These are phyloP conservation scores for Boletus subparvulus DNA, from an alignment of 768 basidiomycete species.

Conservation along the genomic window DNA sequence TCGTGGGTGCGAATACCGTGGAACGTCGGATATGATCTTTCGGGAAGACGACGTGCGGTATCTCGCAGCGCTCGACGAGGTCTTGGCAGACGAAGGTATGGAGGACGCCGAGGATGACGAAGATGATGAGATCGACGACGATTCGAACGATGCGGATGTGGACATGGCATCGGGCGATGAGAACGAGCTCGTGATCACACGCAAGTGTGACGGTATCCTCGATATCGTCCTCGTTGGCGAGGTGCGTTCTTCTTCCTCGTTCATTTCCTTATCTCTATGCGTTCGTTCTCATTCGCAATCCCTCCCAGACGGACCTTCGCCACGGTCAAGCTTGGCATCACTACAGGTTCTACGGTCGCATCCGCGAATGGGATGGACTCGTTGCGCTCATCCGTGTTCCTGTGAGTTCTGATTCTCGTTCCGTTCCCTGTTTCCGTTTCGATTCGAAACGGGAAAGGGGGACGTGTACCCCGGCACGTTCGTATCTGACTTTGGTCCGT, in stretches of 20 bases:
- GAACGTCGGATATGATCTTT: conserved; percentile 29
- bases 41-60: conserved; percentile 26
- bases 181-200: conserved; percentile 23
- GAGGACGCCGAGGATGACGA: conserved; percentile 30
- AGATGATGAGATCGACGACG: conserved; percentile 30
- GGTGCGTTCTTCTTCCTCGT: conserved; percentile 33
- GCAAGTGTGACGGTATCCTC: conserved; percentile 51
- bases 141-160: conserved; percentile 22
- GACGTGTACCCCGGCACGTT: neutral
- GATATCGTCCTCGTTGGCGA: conserved; percentile 65
- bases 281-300: neutral
- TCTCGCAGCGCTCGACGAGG: conserved; percentile 18
- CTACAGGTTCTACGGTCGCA: conserved; percentile 51
- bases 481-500: conserved; percentile 7
- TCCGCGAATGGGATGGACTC: conserved; percentile 60
- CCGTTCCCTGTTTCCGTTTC: neutral
- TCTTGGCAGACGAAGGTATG: conserved; percentile 9
- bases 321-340: conserved; percentile 50
- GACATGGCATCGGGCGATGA: conserved; percentile 26
- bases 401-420: conserved; percentile 16
- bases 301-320: conserved; percentile 44
- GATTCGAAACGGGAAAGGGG: neutral
- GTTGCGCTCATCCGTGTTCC: conserved; percentile 50
- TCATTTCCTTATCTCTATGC: neutral
- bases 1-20: conserved; percentile 29